A percentile compares a stretch with the other conserved stretches of the same genome.
These are phyloP conservation scores for Conticribra weissflogii DNA, from an alignment of 108 stramenopile species.

Conservation along the genomic window DNA sequence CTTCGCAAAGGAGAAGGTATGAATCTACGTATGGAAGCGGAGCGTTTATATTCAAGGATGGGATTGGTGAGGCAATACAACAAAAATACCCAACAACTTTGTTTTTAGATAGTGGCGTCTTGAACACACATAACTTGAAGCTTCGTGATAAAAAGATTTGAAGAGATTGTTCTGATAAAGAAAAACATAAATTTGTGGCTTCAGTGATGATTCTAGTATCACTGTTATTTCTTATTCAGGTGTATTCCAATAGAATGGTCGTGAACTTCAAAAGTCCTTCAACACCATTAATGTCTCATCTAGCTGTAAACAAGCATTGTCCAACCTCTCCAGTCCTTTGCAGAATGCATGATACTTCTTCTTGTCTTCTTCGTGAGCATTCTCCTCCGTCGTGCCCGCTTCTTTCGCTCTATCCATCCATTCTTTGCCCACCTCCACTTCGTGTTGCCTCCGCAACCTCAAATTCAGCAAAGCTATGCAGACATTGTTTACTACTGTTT, in stretches of 20 bases:
- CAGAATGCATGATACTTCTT: constrained; percentile 70
- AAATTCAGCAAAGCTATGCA: constrained; percentile 63
- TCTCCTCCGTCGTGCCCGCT: constrained; percentile 67
- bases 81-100: constrained; percentile 12
- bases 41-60: constrained; percentile 37
- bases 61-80: constrained; percentile 20
- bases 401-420: constrained; percentile 86
- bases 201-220: too few species aligned
- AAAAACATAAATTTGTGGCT: too few species aligned
- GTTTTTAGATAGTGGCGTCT: constrained; percentile 45
- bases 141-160: too few species aligned
- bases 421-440: constrained; percentile 79
- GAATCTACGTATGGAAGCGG: constrained; percentile 23
- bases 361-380: constrained; percentile 72
- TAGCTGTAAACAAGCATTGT: constrained; percentile 66
- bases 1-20: constrained; percentile 29
- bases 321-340: constrained; percentile 77
- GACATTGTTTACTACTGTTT: constrained; percentile 62
- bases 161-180: too few species aligned
- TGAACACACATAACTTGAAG: too few species aligned
- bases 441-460: constrained; percentile 75
- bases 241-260: too few species aligned
- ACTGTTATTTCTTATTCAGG: too few species aligned
- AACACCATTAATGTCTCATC: constrained; percentile 85
- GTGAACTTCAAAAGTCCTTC: constrained; percentile 64